Evolutionary conservation across 2,329 filamentous ascomycete genomes (phyloP).

Genomic region (Neopestalotiopsis clavispora): DNA sequence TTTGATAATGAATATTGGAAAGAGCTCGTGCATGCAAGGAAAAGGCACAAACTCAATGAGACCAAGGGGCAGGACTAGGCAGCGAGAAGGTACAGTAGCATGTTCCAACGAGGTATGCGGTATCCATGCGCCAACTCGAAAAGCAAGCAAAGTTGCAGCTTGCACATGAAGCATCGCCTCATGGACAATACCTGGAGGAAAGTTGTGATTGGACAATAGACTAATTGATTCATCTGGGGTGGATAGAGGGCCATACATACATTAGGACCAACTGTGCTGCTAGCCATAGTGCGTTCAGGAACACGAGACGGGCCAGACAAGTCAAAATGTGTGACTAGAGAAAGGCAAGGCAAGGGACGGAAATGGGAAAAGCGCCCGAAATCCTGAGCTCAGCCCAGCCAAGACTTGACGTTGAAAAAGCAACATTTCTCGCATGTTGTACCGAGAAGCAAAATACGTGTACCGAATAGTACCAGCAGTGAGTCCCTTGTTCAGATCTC

Average conservation of each 20-base stretch:
- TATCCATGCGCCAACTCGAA: not conserved
- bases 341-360: not conserved
- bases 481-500: too few relatives aligned
- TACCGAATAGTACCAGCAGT: too few relatives aligned
- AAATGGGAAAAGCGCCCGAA: not conserved
- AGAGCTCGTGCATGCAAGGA: not conserved
- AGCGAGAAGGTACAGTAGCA: not conserved
- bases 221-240: not conserved
- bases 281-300: not conserved
- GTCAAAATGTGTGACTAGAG: not conserved
- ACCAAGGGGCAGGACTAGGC: too few relatives aligned
- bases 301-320: slow-evolving; percentile 2
- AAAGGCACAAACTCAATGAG: too few relatives aligned
- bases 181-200: not conserved
- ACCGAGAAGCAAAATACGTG: not conserved
- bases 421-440: not conserved
- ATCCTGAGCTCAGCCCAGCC: not conserved
- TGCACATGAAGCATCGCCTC: not conserved
- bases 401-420: not conserved
- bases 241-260: not conserved
- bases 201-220: not conserved
- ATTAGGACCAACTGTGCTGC: not conserved
- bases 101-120: not conserved
- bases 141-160: not conserved
- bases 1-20: not conserved